Conservation (phyloP, 2,329 filamentous ascomycete genomes). For the Colletotrichum liaoningense region DNA sequence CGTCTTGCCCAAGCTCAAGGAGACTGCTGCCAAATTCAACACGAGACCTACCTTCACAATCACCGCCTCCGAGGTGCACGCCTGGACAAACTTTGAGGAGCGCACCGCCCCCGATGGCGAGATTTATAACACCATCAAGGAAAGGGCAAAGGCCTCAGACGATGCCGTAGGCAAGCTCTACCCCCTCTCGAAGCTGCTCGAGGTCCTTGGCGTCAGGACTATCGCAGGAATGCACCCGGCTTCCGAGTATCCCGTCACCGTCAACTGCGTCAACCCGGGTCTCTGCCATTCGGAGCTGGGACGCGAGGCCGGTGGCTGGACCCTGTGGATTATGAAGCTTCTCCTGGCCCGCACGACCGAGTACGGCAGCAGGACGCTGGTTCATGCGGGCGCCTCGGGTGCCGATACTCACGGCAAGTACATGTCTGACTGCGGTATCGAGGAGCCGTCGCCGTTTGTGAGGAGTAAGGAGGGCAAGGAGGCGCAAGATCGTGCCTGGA, state of each 20-base stretch:
- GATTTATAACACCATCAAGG: slow-evolving; percentile 45
- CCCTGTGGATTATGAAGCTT: slow-evolving; percentile 42
- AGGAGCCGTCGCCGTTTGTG: slow-evolving; percentile 49
- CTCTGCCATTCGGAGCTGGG: slow-evolving; percentile 60
- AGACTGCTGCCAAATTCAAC: slow-evolving; percentile 43
- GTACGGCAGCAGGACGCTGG: slow-evolving; percentile 57
- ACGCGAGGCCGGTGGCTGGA: slow-evolving; percentile 45
- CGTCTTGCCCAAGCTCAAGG: slow-evolving; percentile 62
- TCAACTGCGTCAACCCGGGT: slow-evolving; percentile 66
- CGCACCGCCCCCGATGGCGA: slow-evolving; percentile 39
- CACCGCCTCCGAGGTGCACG: slow-evolving; percentile 43
- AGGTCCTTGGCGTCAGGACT: slow-evolving; percentile 41
- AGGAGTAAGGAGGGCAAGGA: slow-evolving; percentile 50
- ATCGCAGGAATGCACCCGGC: slow-evolving; percentile 35
- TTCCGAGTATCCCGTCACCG: slow-evolving; percentile 48
- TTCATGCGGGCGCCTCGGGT: slow-evolving; percentile 50
- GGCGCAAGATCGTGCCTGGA: slow-evolving; percentile 54
- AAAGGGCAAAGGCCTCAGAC: slow-evolving; percentile 28
- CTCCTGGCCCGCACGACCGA: slow-evolving; percentile 57
- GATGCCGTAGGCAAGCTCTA: slow-evolving; percentile 39
- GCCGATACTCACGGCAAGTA: slow-evolving; percentile 58
- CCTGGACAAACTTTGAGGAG: slow-evolving; percentile 42
- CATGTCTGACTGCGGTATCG: slow-evolving; percentile 48
- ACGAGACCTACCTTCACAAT: slow-evolving; percentile 43
- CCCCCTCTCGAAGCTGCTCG: slow-evolving; percentile 45